Base-by-base conservation (phyloP, 768 basidiomycete species). In the Dioszegia crocea region DNA sequence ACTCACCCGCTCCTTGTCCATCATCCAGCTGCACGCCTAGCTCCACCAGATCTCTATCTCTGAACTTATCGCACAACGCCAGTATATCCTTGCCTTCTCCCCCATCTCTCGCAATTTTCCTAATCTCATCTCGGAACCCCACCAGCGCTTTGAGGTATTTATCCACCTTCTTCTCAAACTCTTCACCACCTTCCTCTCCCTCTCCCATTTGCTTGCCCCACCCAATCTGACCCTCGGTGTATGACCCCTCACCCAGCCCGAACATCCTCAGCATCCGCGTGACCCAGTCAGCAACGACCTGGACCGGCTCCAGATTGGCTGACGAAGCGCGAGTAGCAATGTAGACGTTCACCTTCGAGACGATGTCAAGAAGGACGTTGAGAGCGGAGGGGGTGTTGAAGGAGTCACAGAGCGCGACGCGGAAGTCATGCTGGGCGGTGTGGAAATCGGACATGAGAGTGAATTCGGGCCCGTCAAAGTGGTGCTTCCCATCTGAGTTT, bases 1-100 rank as follows among this genome's bases (percentile, higher is more conserved):
- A 33, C 54, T 57, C 26, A 60, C 62, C 36, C 10, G 49, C 31
- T 86, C 91, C 91, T 81, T 93, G 91, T 79, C 91, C 90, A 79
- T 99, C 96, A 74, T 98, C 96, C 31, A 99, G 80, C 8, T 92
- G 92, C 5, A 99, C 90, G 8, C 96, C 96, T 49, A 98, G 81
- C n/a, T 91, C 87, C 41, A 93, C 86, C 41, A 97, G 80, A 70
- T 96, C 93, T 31, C 83, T 80, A 73, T 98, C 94, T 16, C 96
- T 85, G 60, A 99, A 82, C 63, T 84, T 85, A 79, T 99, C 96
- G 69, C 86, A 92, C 23, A 96, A 83, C 21, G 84, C 82, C 46
- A 99, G 80, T 62, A 97, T 88, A 61, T 93, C 88, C 73, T 85
- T 85, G 38, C 87, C 76, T 2, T 88, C 82, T 19, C 81, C 76